Conservation (phyloP, 2,329 filamentous ascomycete genomes). For the Clonostachys byssicola region DNA sequence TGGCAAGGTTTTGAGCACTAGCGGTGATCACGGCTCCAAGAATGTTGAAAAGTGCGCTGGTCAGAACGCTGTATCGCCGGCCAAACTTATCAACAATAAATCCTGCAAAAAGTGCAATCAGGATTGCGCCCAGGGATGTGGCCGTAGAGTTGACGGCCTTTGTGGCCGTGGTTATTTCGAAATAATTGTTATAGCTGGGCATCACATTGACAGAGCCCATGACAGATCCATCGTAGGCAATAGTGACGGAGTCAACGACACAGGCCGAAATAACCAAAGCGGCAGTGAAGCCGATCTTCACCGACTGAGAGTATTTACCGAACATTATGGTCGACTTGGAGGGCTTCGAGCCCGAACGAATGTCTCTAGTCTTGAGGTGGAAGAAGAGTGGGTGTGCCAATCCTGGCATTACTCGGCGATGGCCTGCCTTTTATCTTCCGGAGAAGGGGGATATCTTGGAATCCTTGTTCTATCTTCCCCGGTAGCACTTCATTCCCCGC, state of each 20-base stretch:
- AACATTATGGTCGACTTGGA: too few species aligned
- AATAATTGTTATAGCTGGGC: constrained; percentile 51
- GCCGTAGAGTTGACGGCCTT: constrained; percentile 50
- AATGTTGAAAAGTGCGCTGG: constrained; percentile 29
- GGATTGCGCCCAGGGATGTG: constrained; percentile 45
- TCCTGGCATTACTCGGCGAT: too few species aligned
- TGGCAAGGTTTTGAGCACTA: constrained; percentile 39
- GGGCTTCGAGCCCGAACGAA: too few species aligned
- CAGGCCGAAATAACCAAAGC: constrained; percentile 8
- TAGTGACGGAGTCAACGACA: constrained; percentile 15
- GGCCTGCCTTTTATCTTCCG: too few species aligned
- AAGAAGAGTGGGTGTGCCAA: too few species aligned
- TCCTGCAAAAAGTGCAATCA: constrained; percentile 37
- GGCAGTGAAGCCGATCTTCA: not conserved
- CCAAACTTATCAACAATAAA: constrained; percentile 23
- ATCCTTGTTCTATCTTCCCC: too few species aligned
- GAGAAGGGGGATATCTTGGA: too few species aligned
- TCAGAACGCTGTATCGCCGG: constrained; percentile 13
- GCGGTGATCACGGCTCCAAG: constrained; percentile 39
- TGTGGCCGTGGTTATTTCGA: constrained; percentile 44
- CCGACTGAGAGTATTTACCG: too few species aligned
- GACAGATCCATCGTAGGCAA: constrained; percentile 43
- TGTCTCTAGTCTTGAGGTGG: too few species aligned
- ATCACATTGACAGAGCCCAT: constrained; percentile 55
- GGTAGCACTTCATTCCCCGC: too few species aligned